Conservation (phyloP, 1,284 basidiomycete genomes). For the Coniferiporia sulphurascens region DNA sequence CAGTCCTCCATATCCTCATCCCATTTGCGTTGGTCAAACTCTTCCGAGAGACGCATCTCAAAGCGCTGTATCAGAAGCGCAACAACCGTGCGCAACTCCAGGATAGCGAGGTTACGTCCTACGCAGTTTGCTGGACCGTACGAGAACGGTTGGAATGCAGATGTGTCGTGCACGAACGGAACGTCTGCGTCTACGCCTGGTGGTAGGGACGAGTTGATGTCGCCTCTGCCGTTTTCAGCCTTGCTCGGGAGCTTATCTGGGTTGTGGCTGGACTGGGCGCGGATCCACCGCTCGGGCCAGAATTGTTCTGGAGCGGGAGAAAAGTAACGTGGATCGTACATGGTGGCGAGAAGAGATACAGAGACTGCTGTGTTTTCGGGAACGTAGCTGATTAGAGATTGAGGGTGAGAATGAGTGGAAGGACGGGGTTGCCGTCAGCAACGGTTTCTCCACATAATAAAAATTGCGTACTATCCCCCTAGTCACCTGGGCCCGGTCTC, state of each 20-base stretch:
- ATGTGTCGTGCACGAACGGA: slow-evolving; percentile 30
- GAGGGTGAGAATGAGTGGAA: too few relatives aligned
- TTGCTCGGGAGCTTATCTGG: neutral
- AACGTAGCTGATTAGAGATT: slow-evolving; percentile 37
- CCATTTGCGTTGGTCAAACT: slow-evolving; percentile 28
- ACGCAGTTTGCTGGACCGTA: slow-evolving; percentile 32
- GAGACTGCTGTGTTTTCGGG: slow-evolving; percentile 45
- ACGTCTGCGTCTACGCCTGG: neutral
- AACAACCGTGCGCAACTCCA: slow-evolving; percentile 28
- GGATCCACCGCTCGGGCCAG: slow-evolving; percentile 42
- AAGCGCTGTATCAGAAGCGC: slow-evolving; percentile 28
- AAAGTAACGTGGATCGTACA: slow-evolving; percentile 37
- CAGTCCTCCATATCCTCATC: slow-evolving; percentile 27
- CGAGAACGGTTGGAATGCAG: slow-evolving; percentile 34
- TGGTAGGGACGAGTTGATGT: neutral
- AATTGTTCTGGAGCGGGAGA: slow-evolving; percentile 35
- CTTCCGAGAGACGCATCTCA: slow-evolving; percentile 26
- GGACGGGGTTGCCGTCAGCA: too few relatives aligned
- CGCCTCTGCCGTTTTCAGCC: neutral
- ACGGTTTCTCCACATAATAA: too few relatives aligned
- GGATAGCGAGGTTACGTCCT: slow-evolving; percentile 29
- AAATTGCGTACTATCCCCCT: too few relatives aligned
- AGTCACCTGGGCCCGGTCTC: too few relatives aligned
- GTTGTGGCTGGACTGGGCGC: too few relatives aligned
- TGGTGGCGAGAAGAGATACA: slow-evolving; percentile 43